These are phyloP conservation scores for Aspergillus awamori DNA, from an alignment of 2,329 filamentous ascomycete species.

Conservation along the genomic window DNA sequence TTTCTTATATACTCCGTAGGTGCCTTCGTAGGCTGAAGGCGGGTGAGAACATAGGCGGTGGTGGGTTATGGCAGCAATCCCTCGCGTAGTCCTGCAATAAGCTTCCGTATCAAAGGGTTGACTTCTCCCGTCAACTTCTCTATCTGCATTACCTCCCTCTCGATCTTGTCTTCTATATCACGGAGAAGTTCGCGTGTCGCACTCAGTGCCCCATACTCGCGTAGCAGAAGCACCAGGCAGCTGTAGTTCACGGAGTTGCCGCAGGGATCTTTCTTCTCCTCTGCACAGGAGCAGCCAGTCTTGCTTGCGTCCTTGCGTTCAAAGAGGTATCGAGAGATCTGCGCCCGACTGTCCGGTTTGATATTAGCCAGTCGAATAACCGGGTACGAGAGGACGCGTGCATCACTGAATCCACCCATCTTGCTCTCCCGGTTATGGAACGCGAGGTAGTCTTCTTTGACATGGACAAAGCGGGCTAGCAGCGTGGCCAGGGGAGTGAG, in stretches of 20 bases:
- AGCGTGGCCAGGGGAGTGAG: not conserved
- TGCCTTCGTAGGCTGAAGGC: not conserved
- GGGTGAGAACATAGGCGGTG: not conserved
- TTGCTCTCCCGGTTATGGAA: not conserved
- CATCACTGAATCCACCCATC: not conserved
- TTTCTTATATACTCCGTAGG: not conserved
- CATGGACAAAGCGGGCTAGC: not conserved
- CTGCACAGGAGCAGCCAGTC: not conserved
- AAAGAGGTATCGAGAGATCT: not conserved
- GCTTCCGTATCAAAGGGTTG: not conserved
- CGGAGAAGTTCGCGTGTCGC: slow-evolving; percentile 1
- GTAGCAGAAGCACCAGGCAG: not conserved
- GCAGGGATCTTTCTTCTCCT: not conserved
- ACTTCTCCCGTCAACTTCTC: slow-evolving; percentile 6
- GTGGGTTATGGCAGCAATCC: not conserved
- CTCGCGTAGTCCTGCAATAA: not conserved
- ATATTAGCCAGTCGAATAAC: not conserved
- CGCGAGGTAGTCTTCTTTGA: not conserved
- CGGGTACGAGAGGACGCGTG: not conserved
- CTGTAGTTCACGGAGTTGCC: not conserved
- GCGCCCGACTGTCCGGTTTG: not conserved
- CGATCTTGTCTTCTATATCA: slow-evolving; percentile 10
- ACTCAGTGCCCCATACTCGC: not conserved
- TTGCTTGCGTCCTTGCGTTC: not conserved
- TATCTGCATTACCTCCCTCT: slow-evolving; percentile 1